A percentile compares a stretch with the other conserved stretches of the same genome.
These are phyloP conservation scores for Parathielavia hyrcaniae DNA, from an alignment of 495 filamentous ascomycete species.

Conservation along the genomic window DNA sequence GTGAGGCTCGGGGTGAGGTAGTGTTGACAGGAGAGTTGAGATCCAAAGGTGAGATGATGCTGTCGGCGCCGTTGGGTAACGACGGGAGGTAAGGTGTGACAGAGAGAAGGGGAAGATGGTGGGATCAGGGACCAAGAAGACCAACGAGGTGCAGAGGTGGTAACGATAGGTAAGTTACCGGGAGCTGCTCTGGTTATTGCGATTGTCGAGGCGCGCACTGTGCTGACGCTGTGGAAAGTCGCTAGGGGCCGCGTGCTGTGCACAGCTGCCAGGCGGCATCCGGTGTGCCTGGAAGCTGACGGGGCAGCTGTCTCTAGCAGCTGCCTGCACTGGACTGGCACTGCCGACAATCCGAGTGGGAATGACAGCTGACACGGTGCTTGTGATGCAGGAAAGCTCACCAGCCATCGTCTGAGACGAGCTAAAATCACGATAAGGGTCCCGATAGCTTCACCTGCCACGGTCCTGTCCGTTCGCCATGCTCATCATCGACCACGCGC, in stretches of 20 bases:
- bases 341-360: background rate
- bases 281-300: no score
- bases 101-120: slow-evolving; percentile 19
- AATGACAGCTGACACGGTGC: slow-evolving; percentile 22
- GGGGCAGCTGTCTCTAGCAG: no score
- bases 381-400: slow-evolving; percentile 25
- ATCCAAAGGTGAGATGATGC: slow-evolving; percentile 8
- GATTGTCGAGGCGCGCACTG: slow-evolving; percentile 4
- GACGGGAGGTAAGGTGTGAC: no score
- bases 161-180: slow-evolving; percentile 10
- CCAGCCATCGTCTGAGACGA: slow-evolving; percentile 12
- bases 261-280: no score
- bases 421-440: slow-evolving; percentile 31
- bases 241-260: no score
- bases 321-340: no score
- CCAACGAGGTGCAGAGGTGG: slow-evolving; percentile 12
- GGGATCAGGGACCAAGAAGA: slow-evolving; percentile 17
- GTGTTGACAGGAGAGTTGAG: slow-evolving; percentile 4
- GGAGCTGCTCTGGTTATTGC: slow-evolving; percentile 5
- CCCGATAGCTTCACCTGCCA: slow-evolving; percentile 26
- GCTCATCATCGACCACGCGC: slow-evolving; percentile 19
- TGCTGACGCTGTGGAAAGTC: no score
- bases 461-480: background rate
- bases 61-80: background rate
- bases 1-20: background rate